Base-by-base conservation (phyloP, 148 eudicot genomes). In the Silene conica region DNA sequence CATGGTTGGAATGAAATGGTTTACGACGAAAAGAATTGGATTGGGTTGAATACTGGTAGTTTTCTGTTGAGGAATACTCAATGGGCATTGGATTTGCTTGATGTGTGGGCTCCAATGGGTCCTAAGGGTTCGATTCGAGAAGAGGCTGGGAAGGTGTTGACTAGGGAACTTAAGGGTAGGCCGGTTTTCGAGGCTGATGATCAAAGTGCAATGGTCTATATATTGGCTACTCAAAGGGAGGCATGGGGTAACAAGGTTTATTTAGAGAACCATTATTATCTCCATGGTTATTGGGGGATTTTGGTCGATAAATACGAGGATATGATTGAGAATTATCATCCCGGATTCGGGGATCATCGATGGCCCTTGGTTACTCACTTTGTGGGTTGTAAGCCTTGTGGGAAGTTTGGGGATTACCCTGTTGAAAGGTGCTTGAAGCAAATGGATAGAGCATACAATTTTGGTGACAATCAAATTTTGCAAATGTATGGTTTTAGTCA, bases 31-130 rank as follows among this genome's bases (percentile, higher is more conserved):
- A 85, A 85, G 72, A 86, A 86, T 41, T 89, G 94, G 94, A 86
- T 89, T 64, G 91, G 89, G 14, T 77, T 89, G 82, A 89, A 83
- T 34, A 87, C 94, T 0, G 91, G 94, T 6, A 84, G 89, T 65
- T 89, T 89, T 70, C 77, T 89, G 80, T 34, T 89, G 59, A 81
- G 94, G 66, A 89, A 89, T 62, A 75, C 84, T 45, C 91, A 87
- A 59, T 89, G 94, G 94, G 80, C 91, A 9, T 74, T 89, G 77
- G 91, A 89, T 67, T 58, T 89, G 73, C 80, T 89, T 54, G 94
- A 89, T 75, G 81, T 75, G 25, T 89, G 89, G 91, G 89, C 91
- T 9, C 88, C 87, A n/a, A 89, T 87, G 94, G 91, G 94, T 8
- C 89, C 88, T 0, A 87, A 81, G 73, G 91, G 89, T 20, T 79